A percentile compares a stretch with the other conserved stretches of the same genome.
Evolutionary conservation across 352 stramenopile species (phyloP).

Genomic region (Pythium sp.): DNA sequence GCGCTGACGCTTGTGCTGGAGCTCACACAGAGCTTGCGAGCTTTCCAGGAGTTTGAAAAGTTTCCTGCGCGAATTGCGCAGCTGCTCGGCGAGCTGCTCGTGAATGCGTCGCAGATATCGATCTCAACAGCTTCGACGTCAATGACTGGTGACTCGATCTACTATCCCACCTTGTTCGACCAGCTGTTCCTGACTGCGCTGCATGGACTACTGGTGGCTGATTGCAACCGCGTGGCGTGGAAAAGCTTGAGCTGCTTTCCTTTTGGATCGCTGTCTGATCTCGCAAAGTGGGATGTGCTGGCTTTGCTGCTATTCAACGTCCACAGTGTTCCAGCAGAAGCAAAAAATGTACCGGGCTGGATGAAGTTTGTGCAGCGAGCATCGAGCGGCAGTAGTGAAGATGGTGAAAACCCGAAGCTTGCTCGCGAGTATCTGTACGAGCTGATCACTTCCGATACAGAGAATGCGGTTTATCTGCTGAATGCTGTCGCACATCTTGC

Average conservation of each 20-base stretch:
- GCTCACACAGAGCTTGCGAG: slow-evolving; percentile 61
- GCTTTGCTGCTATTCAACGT: slow-evolving; percentile 74
- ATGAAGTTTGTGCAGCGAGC: slow-evolving; percentile 53
- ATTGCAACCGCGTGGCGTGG: slow-evolving; percentile 83
- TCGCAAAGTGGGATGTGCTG: slow-evolving; percentile 83
- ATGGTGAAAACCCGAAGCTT: slow-evolving; percentile 26
- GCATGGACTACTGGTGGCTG: slow-evolving; percentile 60
- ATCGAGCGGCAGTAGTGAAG: slow-evolving; percentile 24
- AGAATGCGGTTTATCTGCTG: slow-evolving; percentile 69
- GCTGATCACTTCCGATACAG: slow-evolving; percentile 56
- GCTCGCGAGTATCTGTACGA: slow-evolving; percentile 53
- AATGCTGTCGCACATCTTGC: slow-evolving; percentile 55
- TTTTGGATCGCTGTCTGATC: slow-evolving; percentile 65
- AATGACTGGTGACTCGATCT: slow-evolving; percentile 28
- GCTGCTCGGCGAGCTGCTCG: slow-evolving; percentile 60
- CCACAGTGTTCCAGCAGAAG: slow-evolving; percentile 48
- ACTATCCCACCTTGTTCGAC: slow-evolving; percentile 81
- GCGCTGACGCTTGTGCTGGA: slow-evolving; percentile 73
- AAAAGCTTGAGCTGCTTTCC: slow-evolving; percentile 64
- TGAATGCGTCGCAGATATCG: slow-evolving; percentile 53
- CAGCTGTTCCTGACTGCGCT: slow-evolving; percentile 83
- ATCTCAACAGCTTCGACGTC: slow-evolving; percentile 33
- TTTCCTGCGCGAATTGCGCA: slow-evolving; percentile 67
- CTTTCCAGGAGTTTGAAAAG: slow-evolving; percentile 85
- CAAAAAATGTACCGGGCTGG: slow-evolving; percentile 61